Conservation (phyloP, 129 eudicot species). For the Gnaphalium uliginosum region DNA sequence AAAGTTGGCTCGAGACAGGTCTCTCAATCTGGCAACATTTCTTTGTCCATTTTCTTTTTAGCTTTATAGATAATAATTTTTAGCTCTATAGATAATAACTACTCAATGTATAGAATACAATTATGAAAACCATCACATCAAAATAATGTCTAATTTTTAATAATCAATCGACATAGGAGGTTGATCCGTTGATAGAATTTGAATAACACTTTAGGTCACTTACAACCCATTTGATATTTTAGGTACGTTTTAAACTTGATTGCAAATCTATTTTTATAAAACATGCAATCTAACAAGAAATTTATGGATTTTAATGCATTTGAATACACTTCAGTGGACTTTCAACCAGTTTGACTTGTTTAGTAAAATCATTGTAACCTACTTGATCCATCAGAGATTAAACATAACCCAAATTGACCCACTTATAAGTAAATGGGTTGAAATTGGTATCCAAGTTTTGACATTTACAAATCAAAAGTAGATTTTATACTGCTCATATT, state of each 20-base stretch:
- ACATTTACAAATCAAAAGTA: not conserved
- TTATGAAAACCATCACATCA: not conserved
- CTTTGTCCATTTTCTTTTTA: too few relatives aligned
- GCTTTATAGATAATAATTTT: too few relatives aligned
- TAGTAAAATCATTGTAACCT: not conserved
- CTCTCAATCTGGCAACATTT: too few relatives aligned
- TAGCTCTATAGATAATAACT: too few relatives aligned
- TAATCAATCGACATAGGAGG: not conserved
- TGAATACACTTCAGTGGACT: not conserved
- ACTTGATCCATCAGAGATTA: not conserved
- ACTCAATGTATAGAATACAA: too few relatives aligned
- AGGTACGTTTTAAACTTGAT: too few relatives aligned
- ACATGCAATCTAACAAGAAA: not conserved
- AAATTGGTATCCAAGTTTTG: not conserved
- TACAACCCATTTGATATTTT: too few relatives aligned
- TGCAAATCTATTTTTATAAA: too few relatives aligned
- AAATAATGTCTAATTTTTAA: not conserved
- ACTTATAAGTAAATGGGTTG: not conserved
- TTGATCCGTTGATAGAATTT: not conserved
- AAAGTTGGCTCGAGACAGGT: not conserved
- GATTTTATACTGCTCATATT: too few relatives aligned
- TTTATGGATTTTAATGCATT: not conserved
- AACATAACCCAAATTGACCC: not conserved
- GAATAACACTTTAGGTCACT: not conserved
- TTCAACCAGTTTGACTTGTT: not conserved